Evolutionary conservation across 768 basidiomycete genomes (phyloP), one percentile per base, ranked within the genome.

Genomic region (Pleurotus cornucopiae): DNA sequence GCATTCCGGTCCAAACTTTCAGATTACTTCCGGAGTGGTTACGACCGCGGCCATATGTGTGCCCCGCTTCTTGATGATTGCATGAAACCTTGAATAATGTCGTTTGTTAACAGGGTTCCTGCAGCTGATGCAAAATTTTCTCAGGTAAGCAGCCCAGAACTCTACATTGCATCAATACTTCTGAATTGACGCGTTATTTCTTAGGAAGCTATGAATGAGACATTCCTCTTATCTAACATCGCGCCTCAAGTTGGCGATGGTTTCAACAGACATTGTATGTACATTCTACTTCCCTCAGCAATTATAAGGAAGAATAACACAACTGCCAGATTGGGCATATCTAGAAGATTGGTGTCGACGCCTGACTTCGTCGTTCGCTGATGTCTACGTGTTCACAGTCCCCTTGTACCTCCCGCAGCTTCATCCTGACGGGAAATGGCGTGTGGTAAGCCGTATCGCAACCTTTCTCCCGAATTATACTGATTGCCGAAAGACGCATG

Each of bases 241-340:
- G 96, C 97, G 4, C 97, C 97, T 43, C 97, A 99, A 78, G 94
- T 99, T 21, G 97, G 97, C 1, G 91, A 83, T 40, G 97, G 96
- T 0, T 99, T 98, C 77, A 99, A 98, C 66, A 79, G 97, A 54
- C 94, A 98, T 66, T 99, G 95, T 94, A 16, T 63, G 58, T 85
- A 76, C 13, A 11, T 55, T 48, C 25, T 49, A 23, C 1, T 34
- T 39, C 49, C 20, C 34, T 14, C 14, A 9, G n/a, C 23, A 20
- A 43, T 30, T 11, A 44, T 7, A 44, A 6, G 46, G 9, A 54
- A 54, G 38, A 57, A 18, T 39, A 49, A 25, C 44, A 49, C 54
- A 7, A 13, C 18, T 18, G 6, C 5, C 61, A 97, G 94, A 98
- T 67, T 98, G 95, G 95, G 95, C 94, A 7, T 97, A 95, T 68